Evolutionary conservation across 2,329 filamentous ascomycete species (phyloP).

Genomic region (Phialemoniopsis sp.): DNA sequence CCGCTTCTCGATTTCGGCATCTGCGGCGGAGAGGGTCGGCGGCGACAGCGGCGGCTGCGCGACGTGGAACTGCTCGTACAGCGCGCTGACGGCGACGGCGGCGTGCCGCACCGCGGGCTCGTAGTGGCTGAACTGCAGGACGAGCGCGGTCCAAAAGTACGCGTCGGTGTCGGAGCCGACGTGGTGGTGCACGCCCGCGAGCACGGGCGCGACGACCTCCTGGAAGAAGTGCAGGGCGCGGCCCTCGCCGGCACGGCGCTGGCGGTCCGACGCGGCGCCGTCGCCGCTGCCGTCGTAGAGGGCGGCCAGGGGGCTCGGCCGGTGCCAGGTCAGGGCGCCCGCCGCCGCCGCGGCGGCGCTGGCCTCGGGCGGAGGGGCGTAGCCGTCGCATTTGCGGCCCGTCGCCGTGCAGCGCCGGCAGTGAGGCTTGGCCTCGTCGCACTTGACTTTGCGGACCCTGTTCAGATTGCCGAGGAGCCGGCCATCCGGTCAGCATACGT

Average conservation of each 20-base stretch:
- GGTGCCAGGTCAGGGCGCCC: slow-evolving; percentile 1
- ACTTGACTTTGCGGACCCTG: slow-evolving; percentile 51
- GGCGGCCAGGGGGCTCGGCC: slow-evolving; percentile 9
- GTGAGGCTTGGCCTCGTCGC: slow-evolving; percentile 48
- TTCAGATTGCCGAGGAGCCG: neutral
- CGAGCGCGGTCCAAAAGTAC: slow-evolving; percentile 37
- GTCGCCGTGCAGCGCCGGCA: slow-evolving; percentile 50
- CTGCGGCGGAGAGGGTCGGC: too few relatives aligned
- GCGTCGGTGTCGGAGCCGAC: slow-evolving; percentile 24
- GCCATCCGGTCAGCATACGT: slow-evolving; percentile 8
- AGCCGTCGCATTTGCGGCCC: slow-evolving; percentile 52
- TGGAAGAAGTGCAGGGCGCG: slow-evolving; percentile 32
- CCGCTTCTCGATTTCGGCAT: too few relatives aligned
- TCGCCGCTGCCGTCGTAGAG: slow-evolving; percentile 13
- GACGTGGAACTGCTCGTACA: slow-evolving; percentile 34
- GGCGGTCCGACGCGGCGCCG: slow-evolving; percentile 17
- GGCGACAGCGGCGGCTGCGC: slow-evolving; percentile 9
- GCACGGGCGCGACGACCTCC: slow-evolving; percentile 27
- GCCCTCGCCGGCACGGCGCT: slow-evolving; percentile 17
- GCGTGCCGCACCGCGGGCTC: slow-evolving; percentile 45
- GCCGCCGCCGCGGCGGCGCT: slow-evolving; percentile 12
- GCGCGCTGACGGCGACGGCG: slow-evolving; percentile 42
- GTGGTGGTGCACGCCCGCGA: slow-evolving; percentile 23
- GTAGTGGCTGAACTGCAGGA: slow-evolving; percentile 37
- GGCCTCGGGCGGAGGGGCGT: slow-evolving; percentile 22